Evolutionary conservation across 2,329 filamentous ascomycete species (phyloP).

Genomic region (Lasiodiplodia gonubiensis): DNA sequence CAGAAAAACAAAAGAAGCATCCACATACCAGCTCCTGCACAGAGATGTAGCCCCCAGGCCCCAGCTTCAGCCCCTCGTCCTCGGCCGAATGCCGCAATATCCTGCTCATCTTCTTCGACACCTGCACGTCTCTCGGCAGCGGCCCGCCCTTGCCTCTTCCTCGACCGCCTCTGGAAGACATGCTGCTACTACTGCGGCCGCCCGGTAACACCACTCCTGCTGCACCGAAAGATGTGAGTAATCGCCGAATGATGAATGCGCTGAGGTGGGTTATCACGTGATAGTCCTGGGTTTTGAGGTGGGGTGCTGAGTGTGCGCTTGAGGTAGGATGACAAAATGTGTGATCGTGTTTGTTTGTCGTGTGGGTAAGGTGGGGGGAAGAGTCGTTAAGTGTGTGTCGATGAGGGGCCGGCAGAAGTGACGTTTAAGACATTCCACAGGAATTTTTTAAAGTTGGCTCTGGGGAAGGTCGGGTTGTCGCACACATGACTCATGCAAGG

Average conservation of each 20-base stretch:
- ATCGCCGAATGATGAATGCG: too few species aligned
- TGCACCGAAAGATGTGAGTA: neutral
- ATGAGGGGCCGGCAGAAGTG: too few species aligned
- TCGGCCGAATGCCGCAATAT: slow-evolving; percentile 67
- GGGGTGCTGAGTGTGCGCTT: too few species aligned
- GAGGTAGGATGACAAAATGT: too few species aligned
- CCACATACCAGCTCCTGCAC: slow-evolving; percentile 62
- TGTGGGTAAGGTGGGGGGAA: too few species aligned
- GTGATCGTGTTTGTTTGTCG: too few species aligned
- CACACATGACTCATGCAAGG: slow-evolving; percentile 13
- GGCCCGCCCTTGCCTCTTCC: slow-evolving; percentile 19
- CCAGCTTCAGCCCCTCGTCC: slow-evolving; percentile 64
- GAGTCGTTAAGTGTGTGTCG: too few species aligned
- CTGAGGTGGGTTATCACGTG: too few species aligned
- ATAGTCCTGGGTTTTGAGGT: too few species aligned
- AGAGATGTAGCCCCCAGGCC: slow-evolving; percentile 65
- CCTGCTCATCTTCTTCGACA: slow-evolving; percentile 59
- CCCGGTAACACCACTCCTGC: too few species aligned
- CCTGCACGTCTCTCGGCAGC: slow-evolving; percentile 49
- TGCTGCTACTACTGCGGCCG: neutral
- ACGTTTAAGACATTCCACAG: too few species aligned
- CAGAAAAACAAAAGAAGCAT: neutral
- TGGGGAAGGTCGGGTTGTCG: neutral
- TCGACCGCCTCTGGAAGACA: slow-evolving; percentile 5
- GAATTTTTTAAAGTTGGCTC: slow-evolving; percentile 14